These are phyloP conservation scores for Massarina eburnea DNA, from an alignment of 2,329 filamentous ascomycete genomes.

Conservation along the genomic window DNA sequence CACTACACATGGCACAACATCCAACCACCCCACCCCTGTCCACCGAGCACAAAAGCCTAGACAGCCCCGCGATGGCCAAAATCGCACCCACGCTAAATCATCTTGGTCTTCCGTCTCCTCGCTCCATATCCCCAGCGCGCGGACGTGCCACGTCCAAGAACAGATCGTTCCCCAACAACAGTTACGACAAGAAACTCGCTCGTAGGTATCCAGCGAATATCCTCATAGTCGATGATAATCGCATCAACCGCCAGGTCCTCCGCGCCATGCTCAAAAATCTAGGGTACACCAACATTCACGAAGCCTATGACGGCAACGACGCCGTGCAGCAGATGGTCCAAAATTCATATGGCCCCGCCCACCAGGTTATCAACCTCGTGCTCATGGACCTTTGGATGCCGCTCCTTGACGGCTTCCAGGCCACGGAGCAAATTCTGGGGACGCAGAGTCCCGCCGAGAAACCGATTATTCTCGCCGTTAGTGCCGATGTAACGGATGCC, in stretches of 20 bases:
- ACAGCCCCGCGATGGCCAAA: conserved; percentile 13
- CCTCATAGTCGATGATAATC: conserved; percentile 72
- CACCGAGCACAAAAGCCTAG: conserved; percentile 23
- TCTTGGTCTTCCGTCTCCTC: conserved; percentile 30
- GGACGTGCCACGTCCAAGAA: conserved; percentile 16
- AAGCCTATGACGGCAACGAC: conserved; percentile 69
- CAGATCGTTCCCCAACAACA: conserved; percentile 17
- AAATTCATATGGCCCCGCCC: conserved; percentile 24
- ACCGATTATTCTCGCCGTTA: conserved; percentile 62
- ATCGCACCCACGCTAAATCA: conserved; percentile 9
- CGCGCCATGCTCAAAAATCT: conserved; percentile 68
- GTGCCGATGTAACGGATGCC: conserved; percentile 66
- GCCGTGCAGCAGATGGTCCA: conserved; percentile 63
- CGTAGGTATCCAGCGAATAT: conserved; percentile 65
- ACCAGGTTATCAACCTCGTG: conserved; percentile 59
- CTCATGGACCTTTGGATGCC: conserved; percentile 81
- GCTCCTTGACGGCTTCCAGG: conserved; percentile 71
- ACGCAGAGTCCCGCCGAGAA: conserved; percentile 46
- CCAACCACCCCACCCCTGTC: conserved; percentile 33
- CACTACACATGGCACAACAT: conserved; percentile 18
- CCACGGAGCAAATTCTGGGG: conserved; percentile 62
- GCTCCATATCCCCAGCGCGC: conserved; percentile 31
- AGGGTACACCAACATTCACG: conserved; percentile 63
- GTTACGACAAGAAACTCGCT: conserved; percentile 60
- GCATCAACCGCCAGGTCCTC: conserved; percentile 68